A percentile compares a stretch with the other conserved stretches of the same genome.
Conservation (phyloP, 768 basidiomycete species). For the Tremella fuciformis region DNA sequence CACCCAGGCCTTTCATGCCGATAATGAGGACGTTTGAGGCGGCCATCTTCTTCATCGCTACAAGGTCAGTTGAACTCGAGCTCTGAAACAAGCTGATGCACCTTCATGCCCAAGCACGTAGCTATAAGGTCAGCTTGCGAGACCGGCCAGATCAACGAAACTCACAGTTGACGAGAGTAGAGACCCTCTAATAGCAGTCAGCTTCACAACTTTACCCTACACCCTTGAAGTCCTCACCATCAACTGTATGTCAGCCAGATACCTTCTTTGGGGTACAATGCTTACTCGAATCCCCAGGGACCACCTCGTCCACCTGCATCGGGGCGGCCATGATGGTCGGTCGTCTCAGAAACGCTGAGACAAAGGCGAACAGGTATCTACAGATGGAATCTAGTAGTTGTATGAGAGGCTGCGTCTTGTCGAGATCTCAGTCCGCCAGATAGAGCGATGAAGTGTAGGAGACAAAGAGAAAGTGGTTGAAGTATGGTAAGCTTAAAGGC, state of each 20-base stretch:
- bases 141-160: no score
- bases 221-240: conserved; percentile 33
- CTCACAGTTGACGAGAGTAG: conserved; percentile 51
- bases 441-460: neutral
- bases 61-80: conserved; percentile 31
- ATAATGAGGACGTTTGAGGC: conserved; percentile 90
- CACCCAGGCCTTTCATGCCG: conserved; percentile 85
- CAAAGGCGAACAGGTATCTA: neutral
- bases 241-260: conserved; percentile 32
- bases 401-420: neutral
- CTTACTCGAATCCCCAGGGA: conserved; percentile 48
- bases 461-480: conserved; percentile 3
- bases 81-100: no score
- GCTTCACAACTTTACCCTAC: neutral
- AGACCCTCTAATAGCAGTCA: conserved; percentile 39
- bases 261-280: neutral
- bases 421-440: neutral
- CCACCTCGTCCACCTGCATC: conserved; percentile 49
- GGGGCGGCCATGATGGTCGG: conserved; percentile 38
- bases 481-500: neutral
- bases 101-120: conserved; percentile 98
- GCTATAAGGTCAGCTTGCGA: conserved; percentile 45
- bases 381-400: neutral
- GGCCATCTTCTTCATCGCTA: conserved; percentile 99
- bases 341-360: neutral